Evolutionary conservation across 2,329 filamentous ascomycete species (phyloP).

Genomic region (Zalaria obscura): DNA sequence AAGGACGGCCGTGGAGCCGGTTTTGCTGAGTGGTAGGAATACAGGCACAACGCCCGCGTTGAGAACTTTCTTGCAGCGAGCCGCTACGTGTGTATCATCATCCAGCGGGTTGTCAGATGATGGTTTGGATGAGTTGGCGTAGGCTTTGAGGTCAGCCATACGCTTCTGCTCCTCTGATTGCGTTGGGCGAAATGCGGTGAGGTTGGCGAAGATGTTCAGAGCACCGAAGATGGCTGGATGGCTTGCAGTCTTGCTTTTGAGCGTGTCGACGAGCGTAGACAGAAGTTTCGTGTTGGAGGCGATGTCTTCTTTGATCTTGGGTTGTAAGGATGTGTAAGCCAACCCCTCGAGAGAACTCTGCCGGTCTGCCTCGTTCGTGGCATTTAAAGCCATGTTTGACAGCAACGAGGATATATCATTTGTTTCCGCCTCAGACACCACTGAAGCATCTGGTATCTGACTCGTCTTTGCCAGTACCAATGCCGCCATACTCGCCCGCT

Average conservation of each 20-base stretch:
- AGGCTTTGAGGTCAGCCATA: constrained; percentile 83
- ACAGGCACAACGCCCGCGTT: constrained; percentile 64
- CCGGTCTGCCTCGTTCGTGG: constrained; percentile 34
- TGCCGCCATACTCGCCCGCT: constrained; percentile 36
- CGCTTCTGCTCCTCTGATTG: constrained; percentile 85
- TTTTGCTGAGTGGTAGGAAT: constrained; percentile 33
- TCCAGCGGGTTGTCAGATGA: constrained; percentile 52
- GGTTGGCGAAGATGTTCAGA: constrained; percentile 71
- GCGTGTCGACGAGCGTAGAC: constrained; percentile 50
- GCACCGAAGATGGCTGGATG: constrained; percentile 54
- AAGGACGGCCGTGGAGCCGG: constrained; percentile 55
- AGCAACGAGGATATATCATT: constrained; percentile 41
- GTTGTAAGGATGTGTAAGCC: constrained; percentile 78
- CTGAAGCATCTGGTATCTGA: constrained; percentile 1
- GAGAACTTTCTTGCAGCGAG: constrained; percentile 65
- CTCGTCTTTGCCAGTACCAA: constrained; percentile 42
- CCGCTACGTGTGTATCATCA: constrained; percentile 59
- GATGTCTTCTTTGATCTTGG: constrained; percentile 71
- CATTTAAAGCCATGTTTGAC: constrained; percentile 49
- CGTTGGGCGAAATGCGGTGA: constrained; percentile 65
- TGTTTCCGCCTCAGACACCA: background rate
- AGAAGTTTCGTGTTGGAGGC: constrained; percentile 55
- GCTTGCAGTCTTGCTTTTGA: constrained; percentile 30
- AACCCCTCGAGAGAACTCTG: constrained; percentile 73
- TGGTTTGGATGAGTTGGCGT: constrained; percentile 68